Percentiles rank a stretch among this genome's conserved stretches.
Evolutionary conservation across 139 green algal genomes (phyloP).

Genomic region (Raphidocelis subcapitata): DNA sequence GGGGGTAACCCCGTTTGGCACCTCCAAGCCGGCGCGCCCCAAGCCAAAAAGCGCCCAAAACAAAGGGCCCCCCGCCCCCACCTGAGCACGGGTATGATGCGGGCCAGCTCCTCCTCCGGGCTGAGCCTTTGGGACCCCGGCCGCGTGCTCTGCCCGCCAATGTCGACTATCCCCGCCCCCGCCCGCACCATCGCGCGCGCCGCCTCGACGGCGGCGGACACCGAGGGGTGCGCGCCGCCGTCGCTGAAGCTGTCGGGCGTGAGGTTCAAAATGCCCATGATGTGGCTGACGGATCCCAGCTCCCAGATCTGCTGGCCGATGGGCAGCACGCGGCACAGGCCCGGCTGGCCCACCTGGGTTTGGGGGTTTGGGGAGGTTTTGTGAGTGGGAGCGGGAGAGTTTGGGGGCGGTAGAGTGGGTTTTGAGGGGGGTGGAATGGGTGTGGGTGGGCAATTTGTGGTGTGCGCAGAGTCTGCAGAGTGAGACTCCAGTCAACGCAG

Average conservation of each 20-base stretch:
- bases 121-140: constrained; percentile 65
- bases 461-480: no score
- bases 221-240: constrained; percentile 59
- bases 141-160: constrained; percentile 95
- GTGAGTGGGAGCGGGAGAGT: no score
- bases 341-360: constrained; percentile 29
- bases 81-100: constrained; percentile 87
- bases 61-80: no score
- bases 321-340: constrained; percentile 54
- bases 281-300: constrained; percentile 32
- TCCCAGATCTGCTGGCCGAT: constrained; percentile 37
- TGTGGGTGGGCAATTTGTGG: no score
- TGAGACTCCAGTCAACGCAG: no score
- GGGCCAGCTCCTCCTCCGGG: constrained; percentile 67
- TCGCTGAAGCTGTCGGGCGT: constrained; percentile 98
- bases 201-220: constrained; percentile 48
- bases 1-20: no score
- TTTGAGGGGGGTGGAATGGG: no score
- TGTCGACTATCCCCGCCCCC: constrained; percentile 88
- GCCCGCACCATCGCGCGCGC: constrained; percentile 70
- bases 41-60: no score
- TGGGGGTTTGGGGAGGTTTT: no score
- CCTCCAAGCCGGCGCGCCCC: no score
- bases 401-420: no score
- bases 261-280: constrained; percentile 98